These are phyloP conservation scores for Cyclotella cryptica DNA, from an alignment of 108 stramenopile species.

Conservation along the genomic window DNA sequence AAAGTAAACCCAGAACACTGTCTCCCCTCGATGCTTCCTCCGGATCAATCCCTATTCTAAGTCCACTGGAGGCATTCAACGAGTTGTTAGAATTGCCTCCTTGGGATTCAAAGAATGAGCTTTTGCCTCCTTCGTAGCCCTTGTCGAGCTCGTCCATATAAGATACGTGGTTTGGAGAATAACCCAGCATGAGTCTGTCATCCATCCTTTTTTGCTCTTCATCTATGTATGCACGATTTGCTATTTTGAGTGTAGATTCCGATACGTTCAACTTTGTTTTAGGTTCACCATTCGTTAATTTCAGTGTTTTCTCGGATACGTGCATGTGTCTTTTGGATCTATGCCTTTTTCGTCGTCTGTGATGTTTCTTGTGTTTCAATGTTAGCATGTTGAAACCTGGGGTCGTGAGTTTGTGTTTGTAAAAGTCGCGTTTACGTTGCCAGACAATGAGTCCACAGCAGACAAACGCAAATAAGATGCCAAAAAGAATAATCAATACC, in stretches of 20 bases:
- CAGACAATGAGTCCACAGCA: constrained; percentile 6
- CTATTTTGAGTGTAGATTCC: not conserved
- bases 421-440: not conserved
- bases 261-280: not conserved
- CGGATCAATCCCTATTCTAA: constrained; percentile 8
- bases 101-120: constrained; percentile 14
- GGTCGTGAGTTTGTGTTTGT: not conserved
- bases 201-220: constrained; percentile 22
- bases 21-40: constrained; percentile 9
- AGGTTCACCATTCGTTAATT: not conserved
- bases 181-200: constrained; percentile 10
- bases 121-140: constrained; percentile 16
- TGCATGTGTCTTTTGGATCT: not conserved
- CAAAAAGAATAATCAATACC: constrained; percentile 1
- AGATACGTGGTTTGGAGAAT: not conserved
- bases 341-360: not conserved
- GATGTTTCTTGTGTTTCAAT: not conserved
- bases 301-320: not conserved
- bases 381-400: not conserved
- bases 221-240: constrained; percentile 1
- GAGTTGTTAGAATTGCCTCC: constrained; percentile 9
- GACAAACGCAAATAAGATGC: constrained; percentile 4
- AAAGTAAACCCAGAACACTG: constrained; percentile 20
- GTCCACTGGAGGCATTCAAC: not conserved
- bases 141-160: not conserved